Base-by-base conservation (phyloP, 805 yeast species). In the Naumovozyma baii region DNA sequence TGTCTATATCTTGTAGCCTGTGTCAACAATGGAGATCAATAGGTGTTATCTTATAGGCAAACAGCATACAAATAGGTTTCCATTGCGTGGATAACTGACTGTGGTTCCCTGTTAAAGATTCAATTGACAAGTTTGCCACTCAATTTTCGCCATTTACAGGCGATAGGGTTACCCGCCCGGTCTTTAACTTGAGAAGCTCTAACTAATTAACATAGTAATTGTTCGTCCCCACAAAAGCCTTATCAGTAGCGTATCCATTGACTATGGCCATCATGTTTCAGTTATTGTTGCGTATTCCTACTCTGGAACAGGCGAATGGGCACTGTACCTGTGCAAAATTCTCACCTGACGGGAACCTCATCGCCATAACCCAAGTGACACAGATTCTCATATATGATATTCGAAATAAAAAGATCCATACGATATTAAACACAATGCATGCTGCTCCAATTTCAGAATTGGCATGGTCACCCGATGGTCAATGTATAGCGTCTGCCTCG, bases 401-500 rank as follows among this genome's bases (percentile, higher is more conserved):
- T 3, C 53, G 13, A 25, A 38, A 8, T 18, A 18, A 8, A 10
- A 14, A 12, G 19, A 33, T 33, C 18, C 25, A 34, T 22, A 22
- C 18, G 8, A 34, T 19, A 5, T 15, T 55, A 16, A 35, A 28
- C 2, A 58, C 62, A 2, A 29, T 48, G 3, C 63, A 90, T 55
- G 57, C 73, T 2, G 68, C 61, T 19, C 92, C 95, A 1, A 67
- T 90, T 2, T 80, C 88, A 12, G 87, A 80, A 44, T 50, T 92
- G 1, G 72, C 75, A 29, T 90, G 87, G 77, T 75, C 88, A 1
- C 88, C 90, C 2, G 80, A 83, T 55, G 71, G 82, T 10, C 65
- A 68, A 38, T 74, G 81, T 37, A 44, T 90, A 5, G 96, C 94
- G 1, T 75, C 94, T 0, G 92, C 82, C 1, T 81, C 94, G 0